Evolutionary conservation across 73 alveolate genomes (phyloP), one percentile per base, ranked within the genome.

Genomic region (Blepharisma stoltei): DNA sequence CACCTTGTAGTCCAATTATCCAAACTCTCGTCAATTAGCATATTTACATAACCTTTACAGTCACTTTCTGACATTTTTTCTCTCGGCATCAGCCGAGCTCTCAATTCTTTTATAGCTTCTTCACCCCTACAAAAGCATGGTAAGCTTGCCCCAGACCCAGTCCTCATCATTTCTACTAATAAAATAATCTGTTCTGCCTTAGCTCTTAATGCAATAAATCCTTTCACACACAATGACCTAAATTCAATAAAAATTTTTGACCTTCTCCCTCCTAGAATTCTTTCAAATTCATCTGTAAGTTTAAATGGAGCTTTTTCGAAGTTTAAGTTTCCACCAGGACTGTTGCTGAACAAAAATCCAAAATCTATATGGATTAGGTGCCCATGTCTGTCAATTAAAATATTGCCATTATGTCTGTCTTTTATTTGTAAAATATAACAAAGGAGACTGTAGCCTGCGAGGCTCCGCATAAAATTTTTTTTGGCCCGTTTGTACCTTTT

Each of bases 331-430:
- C 99, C 99, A 23, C 79, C 79, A 44, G 99, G 99, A 21, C 96
- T 80, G 77, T 89, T 95, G 38, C 83, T 70, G 71, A 91, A 88
- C 86, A 97, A 90, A 78, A 97, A 97, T 14, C 99, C 99, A 84
- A 95, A 97, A 82, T 97, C 99, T 14, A 97, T 95, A 90, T 97
- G 99, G 20, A 95, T 92, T 44, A 97, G 60, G 81, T 95, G 98
- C 5, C 99, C 99, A 70, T 86, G 81, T 54, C 91, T 83, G 81
- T 97, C 99, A 21, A 97, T 88, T 71, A 97, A 86, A 27, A 97
- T 95, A 82, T 97, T 97, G n/a, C 99, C 99, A 88, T 97, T 97
- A 83, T 97, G 99, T 73, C 99, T 87, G 83, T 97, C 99, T 73
- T 94, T 97, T 11, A 97, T 94, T 77, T 95, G 87, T 55, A 97